These are phyloP conservation scores for Sphagnum fallax DNA, from an alignment of 228 moss, liverwort and hornwort species.

Conservation along the genomic window DNA sequence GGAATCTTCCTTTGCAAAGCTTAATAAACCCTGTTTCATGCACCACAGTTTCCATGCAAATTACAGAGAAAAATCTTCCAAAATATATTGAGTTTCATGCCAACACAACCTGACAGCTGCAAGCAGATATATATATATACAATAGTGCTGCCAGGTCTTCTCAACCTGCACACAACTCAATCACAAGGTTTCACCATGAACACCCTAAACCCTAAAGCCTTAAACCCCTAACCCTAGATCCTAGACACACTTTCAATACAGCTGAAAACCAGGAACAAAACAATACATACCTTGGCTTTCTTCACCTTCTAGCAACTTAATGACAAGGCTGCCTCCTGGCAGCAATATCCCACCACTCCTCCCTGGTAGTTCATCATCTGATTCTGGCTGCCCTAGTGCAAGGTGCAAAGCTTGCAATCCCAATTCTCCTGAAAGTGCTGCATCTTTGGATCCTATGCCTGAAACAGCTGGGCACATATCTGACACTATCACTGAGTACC, in stretches of 20 bases:
- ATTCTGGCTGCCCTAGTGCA: slow-evolving; percentile 51
- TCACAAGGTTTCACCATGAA: no score
- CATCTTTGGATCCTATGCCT: slow-evolving; percentile 80
- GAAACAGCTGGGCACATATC: slow-evolving; percentile 96
- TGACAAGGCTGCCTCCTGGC: slow-evolving; percentile 73
- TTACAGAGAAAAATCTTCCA: background rate
- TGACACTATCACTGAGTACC: slow-evolving; percentile 73
- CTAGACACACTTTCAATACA: no score
- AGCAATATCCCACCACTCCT: slow-evolving; percentile 46
- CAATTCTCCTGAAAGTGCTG: slow-evolving; percentile 76
- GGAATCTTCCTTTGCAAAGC: slow-evolving; percentile 70
- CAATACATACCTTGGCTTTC: slow-evolving; percentile 62
- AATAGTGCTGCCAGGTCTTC: no score
- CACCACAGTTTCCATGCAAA: background rate
- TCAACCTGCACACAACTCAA: no score
- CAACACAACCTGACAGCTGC: no score
- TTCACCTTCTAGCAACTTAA: slow-evolving; percentile 91
- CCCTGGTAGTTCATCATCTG: slow-evolving; percentile 6
- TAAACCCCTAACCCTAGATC: no score
- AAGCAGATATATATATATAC: no score
- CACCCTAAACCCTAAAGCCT: no score
- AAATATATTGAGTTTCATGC: no score
- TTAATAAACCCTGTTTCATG: slow-evolving; percentile 44
- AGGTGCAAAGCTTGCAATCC: slow-evolving; percentile 69
- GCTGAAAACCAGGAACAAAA: no score